Evolutionary conservation across 129 eudicot species (phyloP).

Genomic region (Cynara cardunculus): DNA sequence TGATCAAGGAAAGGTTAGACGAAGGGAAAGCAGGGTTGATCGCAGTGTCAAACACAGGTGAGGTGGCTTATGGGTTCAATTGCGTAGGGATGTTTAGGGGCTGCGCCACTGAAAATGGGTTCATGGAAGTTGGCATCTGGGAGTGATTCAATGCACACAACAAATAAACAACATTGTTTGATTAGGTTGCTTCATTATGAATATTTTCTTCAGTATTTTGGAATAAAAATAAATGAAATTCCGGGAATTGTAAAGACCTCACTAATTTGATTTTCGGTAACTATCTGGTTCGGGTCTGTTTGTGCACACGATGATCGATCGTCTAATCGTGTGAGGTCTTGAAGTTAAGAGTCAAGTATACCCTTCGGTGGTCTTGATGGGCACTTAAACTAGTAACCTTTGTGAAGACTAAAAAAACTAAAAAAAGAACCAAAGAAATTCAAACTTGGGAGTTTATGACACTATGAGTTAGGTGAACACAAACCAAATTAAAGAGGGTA

Average conservation of each 20-base stretch:
- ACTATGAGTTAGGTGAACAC: no score
- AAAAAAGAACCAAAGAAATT: no score
- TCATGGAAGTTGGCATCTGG: slow-evolving; percentile 94
- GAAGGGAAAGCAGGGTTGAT: slow-evolving; percentile 83
- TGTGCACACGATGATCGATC: no score
- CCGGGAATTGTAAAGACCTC: not conserved
- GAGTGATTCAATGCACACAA: slow-evolving; percentile 27
- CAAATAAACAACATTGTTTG: not conserved
- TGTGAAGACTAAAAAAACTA: no score
- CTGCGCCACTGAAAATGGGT: slow-evolving; percentile 87
- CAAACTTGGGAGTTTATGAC: no score
- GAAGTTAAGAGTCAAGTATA: no score
- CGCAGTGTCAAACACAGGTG: slow-evolving; percentile 79
- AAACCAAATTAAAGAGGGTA: no score
- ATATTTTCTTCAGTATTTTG: not conserved
- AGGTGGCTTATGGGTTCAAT: slow-evolving; percentile 86
- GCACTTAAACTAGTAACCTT: no score
- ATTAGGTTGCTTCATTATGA: not conserved
- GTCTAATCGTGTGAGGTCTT: no score
- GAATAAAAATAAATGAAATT: not conserved
- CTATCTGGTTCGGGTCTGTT: no score
- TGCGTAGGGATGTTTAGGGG: slow-evolving; percentile 89
- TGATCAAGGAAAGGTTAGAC: slow-evolving; percentile 70
- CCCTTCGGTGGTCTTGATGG: no score
- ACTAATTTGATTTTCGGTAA: not conserved